Evolutionary conservation across 139 green algal genomes (phyloP).

Genomic region (Closterium sp.): DNA sequence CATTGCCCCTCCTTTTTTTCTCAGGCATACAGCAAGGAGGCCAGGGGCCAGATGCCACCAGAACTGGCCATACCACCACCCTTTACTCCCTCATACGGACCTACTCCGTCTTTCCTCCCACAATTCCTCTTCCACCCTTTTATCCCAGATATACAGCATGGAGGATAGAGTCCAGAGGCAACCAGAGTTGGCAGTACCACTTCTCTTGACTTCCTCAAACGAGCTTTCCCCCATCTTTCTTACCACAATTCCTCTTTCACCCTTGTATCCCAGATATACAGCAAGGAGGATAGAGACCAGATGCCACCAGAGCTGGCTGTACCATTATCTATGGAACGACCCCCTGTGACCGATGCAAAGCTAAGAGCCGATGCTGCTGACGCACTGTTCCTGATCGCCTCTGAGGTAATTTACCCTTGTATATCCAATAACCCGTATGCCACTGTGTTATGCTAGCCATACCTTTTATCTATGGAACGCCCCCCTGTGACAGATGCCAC

Average conservation of each 20-base stretch:
- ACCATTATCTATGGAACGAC: too few relatives aligned
- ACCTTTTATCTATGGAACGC: background rate
- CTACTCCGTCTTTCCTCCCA: too few relatives aligned
- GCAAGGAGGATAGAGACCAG: background rate
- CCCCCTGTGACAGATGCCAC: background rate
- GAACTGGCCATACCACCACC: slow-evolving; percentile 11
- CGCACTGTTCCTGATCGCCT: background rate
- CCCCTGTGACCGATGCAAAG: too few relatives aligned
- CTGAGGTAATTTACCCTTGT: background rate
- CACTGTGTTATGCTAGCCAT: background rate
- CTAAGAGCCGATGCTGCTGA: too few relatives aligned
- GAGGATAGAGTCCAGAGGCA: slow-evolving; percentile 18
- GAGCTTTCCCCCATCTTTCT: too few relatives aligned
- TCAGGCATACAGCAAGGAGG: too few relatives aligned
- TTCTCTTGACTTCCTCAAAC: too few relatives aligned
- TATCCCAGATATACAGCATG: slow-evolving; percentile 17
- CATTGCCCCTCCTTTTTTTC: too few relatives aligned
- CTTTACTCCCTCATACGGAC: background rate
- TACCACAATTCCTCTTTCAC: background rate
- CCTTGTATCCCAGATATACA: slow-evolving; percentile 32
- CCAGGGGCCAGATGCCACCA: slow-evolving; percentile 20
- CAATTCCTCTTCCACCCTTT: too few relatives aligned
- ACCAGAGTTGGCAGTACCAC: slow-evolving; percentile 20
- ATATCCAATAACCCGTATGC: background rate
- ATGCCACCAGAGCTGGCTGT: too few relatives aligned